A percentile compares a stretch with the other conserved stretches of the same genome.
Conservation (phyloP, 805 yeast species). For the Ogataea salicorniae region DNA sequence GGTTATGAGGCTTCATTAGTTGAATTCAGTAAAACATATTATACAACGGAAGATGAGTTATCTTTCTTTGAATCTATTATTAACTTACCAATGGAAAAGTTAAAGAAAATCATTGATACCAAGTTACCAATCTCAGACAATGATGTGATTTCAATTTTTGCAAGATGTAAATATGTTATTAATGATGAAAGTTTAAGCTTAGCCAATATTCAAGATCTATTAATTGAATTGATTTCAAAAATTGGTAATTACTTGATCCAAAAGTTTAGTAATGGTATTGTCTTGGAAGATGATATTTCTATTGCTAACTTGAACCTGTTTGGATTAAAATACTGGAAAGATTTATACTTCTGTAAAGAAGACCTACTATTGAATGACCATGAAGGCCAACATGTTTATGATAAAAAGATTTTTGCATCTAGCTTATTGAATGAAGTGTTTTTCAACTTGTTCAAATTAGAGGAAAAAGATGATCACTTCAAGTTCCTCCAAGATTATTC, state of each 20-base stretch:
- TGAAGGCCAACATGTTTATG: neutral
- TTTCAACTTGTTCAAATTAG: conserved; percentile 7
- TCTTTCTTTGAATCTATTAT: conserved; percentile 34
- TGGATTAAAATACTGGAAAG: conserved; percentile 24
- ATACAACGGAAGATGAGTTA: conserved; percentile 4
- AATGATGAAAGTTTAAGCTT: conserved; percentile 19
- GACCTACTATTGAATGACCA: neutral
- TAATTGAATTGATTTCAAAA: conserved; percentile 38
- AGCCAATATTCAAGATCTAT: conserved; percentile 19
- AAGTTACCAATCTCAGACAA: conserved; percentile 40
- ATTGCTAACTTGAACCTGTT: conserved; percentile 12
- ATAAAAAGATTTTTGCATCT: conserved; percentile 15
- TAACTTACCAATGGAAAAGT: conserved; percentile 24
- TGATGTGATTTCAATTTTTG: conserved; percentile 44
- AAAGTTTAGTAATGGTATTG: conserved; percentile 1
- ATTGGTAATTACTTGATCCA: conserved; percentile 38
- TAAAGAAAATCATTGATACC: conserved; percentile 21
- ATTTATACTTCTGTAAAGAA: conserved; percentile 6
- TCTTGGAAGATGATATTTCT: neutral
- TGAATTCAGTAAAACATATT: conserved; percentile 2
- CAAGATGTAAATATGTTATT: conserved; percentile 33
- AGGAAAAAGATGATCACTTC: neutral
- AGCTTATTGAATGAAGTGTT: conserved; percentile 27
- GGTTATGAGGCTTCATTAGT: conserved; percentile 10
- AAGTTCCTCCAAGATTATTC: conserved; percentile 2